Conservation (phyloP, 2,329 filamentous ascomycete genomes). For the Cryphonectria nitschkei region DNA sequence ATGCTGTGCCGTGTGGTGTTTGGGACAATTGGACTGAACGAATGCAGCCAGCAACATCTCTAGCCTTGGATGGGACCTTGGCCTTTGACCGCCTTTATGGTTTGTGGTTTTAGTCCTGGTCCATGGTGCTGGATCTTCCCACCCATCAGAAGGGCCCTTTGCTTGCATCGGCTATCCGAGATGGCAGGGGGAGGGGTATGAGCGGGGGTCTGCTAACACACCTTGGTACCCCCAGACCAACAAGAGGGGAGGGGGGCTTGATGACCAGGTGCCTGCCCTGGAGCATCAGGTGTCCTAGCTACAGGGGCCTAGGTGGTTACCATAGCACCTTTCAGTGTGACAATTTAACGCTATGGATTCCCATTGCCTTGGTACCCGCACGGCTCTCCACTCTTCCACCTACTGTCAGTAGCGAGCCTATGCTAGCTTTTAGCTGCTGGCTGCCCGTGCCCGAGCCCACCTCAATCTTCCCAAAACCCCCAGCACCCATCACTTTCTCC, state of each 20-base stretch:
- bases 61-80: neutral
- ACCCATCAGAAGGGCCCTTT: conserved; percentile 5
- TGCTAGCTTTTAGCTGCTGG: conserved; percentile 7
- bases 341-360: neutral
- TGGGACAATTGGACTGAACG: neutral
- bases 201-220: conserved; percentile 1
- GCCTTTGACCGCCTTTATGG: conserved; percentile 21
- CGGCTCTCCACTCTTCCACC: conserved; percentile 5
- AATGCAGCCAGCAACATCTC: neutral
- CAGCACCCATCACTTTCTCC: conserved; percentile 18
- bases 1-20: neutral
- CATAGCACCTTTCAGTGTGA: neutral
- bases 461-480: conserved; percentile 19
- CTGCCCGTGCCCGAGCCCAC: conserved; percentile 11
- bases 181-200: neutral
- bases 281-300: neutral
- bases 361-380: neutral
- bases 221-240: neutral
- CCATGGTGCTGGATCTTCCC: conserved; percentile 11
- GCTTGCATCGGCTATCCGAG: neutral
- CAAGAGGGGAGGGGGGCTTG: too few species aligned
- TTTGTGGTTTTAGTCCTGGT: neutral
- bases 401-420: neutral
- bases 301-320: neutral
- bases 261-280: neutral